phyloP scores from a whole-genome alignment of 352 stramenopile genomes.

The Achlya hypogyna region DNA sequence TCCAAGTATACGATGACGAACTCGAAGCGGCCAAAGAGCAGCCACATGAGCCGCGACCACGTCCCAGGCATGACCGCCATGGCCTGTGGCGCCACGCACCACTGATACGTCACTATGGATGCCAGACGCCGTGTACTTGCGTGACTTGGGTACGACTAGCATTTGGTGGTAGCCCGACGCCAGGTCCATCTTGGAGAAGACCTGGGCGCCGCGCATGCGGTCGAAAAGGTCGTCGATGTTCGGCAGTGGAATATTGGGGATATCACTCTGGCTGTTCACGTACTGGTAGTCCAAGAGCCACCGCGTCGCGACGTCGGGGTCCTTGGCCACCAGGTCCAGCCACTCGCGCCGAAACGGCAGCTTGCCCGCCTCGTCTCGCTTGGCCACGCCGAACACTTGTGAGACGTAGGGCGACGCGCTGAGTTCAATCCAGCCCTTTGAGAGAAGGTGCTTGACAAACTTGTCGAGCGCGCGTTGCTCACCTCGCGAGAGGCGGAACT shows the following conservation, averaged over 20 bases:
- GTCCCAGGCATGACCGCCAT: constrained; percentile 31
- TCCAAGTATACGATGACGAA: too few relatives aligned
- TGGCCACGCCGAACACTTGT: constrained; percentile 25
- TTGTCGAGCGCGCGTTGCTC: too few relatives aligned
- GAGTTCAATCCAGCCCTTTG: too few relatives aligned
- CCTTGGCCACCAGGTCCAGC: not conserved
- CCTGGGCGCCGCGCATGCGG: constrained; percentile 12
- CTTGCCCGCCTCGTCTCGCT: constrained; percentile 24
- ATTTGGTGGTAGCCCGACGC: constrained; percentile 20
- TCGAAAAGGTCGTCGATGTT: constrained; percentile 25
- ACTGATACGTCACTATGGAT: constrained; percentile 30
- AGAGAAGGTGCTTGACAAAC: too few relatives aligned
- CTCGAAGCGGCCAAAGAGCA: constrained; percentile 24
- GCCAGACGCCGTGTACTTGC: constrained; percentile 24
- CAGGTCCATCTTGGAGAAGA: constrained; percentile 11
- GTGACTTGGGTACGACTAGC: not conserved
- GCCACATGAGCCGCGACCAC: constrained; percentile 33
- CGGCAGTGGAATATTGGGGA: constrained; percentile 24
- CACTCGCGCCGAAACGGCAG: constrained; percentile 17
- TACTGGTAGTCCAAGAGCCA: constrained; percentile 21
- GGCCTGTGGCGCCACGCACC: constrained; percentile 34
- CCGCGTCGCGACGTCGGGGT: constrained; percentile 13
- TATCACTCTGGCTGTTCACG: constrained; percentile 19
- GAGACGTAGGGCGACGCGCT: too few relatives aligned
- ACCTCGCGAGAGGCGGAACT: too few relatives aligned